Percentiles rank a stretch among this genome's conserved stretches.
Conservation (phyloP, 2,329 filamentous ascomycete genomes). For the Colletotrichum lupini region DNA sequence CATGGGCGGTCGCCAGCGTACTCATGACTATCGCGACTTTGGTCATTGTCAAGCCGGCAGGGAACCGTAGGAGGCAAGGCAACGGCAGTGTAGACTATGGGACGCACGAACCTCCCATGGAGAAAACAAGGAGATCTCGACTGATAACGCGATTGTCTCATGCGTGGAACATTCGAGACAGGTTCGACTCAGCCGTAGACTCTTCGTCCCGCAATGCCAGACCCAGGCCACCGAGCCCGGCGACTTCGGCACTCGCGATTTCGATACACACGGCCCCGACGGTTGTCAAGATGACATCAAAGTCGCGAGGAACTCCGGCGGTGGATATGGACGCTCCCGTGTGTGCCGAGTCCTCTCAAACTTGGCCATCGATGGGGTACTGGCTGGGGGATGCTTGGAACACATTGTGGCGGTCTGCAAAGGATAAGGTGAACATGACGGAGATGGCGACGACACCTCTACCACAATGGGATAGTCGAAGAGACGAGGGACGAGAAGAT, state of each 20-base stretch:
- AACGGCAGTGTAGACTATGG: neutral
- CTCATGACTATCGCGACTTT: constrained; percentile 25
- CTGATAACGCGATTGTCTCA: neutral
- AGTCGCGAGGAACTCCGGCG: constrained; percentile 6
- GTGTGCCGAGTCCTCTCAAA: neutral
- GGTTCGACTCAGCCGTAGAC: neutral
- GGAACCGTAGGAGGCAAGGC: neutral
- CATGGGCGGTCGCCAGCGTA: constrained; percentile 27
- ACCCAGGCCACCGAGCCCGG: neutral
- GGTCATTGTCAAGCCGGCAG: constrained; percentile 9
- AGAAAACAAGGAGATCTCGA: neutral
- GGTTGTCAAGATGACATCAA: constrained; percentile 14
- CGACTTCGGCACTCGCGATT: neutral
- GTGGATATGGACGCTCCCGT: neutral
- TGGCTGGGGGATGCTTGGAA: constrained; percentile 10
- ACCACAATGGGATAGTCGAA: constrained; percentile 1
- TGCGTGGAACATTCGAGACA: constrained; percentile 3
- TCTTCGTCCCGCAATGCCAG: neutral
- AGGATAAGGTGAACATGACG: neutral
- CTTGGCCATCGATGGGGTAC: constrained; percentile 9
- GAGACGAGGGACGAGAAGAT: constrained; percentile 15
- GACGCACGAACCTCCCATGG: neutral
- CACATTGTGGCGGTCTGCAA: neutral
- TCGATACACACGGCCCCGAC: constrained; percentile 21
- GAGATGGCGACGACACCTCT: neutral